Conservation (phyloP, 495 filamentous ascomycete species). For the Amniculicola lignicola region DNA sequence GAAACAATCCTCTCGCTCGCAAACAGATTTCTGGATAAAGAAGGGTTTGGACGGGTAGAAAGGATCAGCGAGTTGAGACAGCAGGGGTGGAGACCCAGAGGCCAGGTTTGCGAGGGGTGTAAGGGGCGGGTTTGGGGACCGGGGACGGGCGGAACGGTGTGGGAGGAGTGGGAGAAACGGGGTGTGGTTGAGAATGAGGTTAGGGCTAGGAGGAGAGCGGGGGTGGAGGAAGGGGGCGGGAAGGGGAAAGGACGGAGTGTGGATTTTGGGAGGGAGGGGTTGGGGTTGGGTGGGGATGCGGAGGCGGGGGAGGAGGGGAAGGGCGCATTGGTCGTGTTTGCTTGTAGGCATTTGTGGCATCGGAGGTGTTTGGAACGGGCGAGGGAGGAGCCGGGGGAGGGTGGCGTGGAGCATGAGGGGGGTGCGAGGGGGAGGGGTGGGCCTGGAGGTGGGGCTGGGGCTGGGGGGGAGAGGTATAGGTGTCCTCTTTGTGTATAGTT, state of each 20-base stretch:
- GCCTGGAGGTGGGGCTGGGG: not conserved
- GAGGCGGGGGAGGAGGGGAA: constrained; percentile 16
- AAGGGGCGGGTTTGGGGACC: constrained; percentile 84
- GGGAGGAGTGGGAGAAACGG: constrained; percentile 72
- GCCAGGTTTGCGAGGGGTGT: constrained; percentile 84
- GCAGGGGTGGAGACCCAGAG: constrained; percentile 81
- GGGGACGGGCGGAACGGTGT: constrained; percentile 72
- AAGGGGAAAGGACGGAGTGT: constrained; percentile 24
- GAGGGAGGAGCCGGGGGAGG: constrained; percentile 14
- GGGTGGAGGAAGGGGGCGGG: constrained; percentile 31
- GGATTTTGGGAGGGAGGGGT: constrained; percentile 16
- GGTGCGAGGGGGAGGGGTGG: constrained; percentile 55
- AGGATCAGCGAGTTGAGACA: constrained; percentile 72
- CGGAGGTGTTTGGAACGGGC: constrained; percentile 36
- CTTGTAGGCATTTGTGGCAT: constrained; percentile 44
- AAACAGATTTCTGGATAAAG: constrained; percentile 81
- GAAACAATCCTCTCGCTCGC: constrained; percentile 80
- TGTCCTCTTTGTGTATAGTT: constrained; percentile 33
- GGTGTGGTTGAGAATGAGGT: constrained; percentile 40
- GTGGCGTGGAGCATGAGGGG: constrained; percentile 28
- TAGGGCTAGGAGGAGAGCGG: constrained; percentile 22
- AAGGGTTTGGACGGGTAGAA: constrained; percentile 80
- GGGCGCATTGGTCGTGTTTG: constrained; percentile 42
- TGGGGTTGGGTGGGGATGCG: constrained; percentile 16
- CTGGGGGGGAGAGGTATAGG: constrained; percentile 10